Conservation (phyloP, 2,329 filamentous ascomycete genomes). For the Aquanectria penicillioides region DNA sequence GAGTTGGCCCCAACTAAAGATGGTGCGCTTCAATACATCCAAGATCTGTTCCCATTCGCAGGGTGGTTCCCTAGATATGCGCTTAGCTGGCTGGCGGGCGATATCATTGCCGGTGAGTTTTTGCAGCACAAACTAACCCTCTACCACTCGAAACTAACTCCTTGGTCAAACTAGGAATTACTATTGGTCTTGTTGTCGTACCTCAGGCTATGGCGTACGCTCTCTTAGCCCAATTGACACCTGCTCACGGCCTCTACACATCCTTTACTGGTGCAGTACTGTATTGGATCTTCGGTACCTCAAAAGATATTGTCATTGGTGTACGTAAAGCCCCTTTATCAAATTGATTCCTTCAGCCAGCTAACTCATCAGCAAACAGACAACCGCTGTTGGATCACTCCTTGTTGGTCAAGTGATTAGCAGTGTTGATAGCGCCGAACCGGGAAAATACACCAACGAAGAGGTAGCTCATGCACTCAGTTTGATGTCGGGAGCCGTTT, state of each 20-base stretch:
- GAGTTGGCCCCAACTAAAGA: constrained; percentile 61
- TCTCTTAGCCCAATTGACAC: constrained; percentile 71
- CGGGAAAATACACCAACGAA: constrained; percentile 48
- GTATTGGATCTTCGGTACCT: constrained; percentile 87
- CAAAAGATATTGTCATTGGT: constrained; percentile 86
- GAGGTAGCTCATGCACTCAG: constrained; percentile 57
- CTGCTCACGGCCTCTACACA: constrained; percentile 81
- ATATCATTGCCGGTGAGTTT: constrained; percentile 73
- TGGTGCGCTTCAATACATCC: constrained; percentile 61
- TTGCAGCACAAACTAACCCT: neutral
- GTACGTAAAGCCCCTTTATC: constrained; percentile 40
- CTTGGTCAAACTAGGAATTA: constrained; percentile 38
- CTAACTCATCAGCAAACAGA: constrained; percentile 55
- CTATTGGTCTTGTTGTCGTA: constrained; percentile 74
- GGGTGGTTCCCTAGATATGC: constrained; percentile 79
- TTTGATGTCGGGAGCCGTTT: constrained; percentile 55
- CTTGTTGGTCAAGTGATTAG: constrained; percentile 59
- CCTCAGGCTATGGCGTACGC: constrained; percentile 87
- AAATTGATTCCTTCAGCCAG: neutral
- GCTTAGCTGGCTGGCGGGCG: constrained; percentile 75
- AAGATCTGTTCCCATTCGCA: constrained; percentile 69
- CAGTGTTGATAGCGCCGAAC: constrained; percentile 48
- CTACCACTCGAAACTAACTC: neutral
- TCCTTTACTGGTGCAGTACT: constrained; percentile 83
- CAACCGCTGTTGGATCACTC: constrained; percentile 61